phyloP scores from a whole-genome alignment of 2,329 filamentous ascomycete genomes.

The Hypoxylon sp. region DNA sequence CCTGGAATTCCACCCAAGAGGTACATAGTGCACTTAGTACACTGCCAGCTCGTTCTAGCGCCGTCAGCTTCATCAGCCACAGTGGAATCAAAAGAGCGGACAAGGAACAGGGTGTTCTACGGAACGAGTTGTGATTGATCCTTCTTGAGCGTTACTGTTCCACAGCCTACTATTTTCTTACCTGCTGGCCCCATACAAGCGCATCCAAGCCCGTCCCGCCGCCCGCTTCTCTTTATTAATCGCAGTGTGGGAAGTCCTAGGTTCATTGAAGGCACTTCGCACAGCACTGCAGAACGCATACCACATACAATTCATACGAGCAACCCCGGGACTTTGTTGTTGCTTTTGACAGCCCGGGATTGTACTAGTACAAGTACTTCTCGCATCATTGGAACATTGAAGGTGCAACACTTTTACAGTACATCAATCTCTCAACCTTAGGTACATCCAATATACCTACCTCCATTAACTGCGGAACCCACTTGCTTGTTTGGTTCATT shows the following conservation, averaged over 20 bases:
- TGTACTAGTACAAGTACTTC: constrained; percentile 21
- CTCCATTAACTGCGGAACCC: constrained; percentile 1
- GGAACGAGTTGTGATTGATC: constrained; percentile 39
- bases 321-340: constrained; percentile 24
- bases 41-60: constrained; percentile 38
- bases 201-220: constrained; percentile 24
- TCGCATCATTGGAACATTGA: not conserved
- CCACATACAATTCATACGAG: constrained; percentile 1
- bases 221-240: constrained; percentile 42
- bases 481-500: constrained; percentile 23
- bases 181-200: constrained; percentile 33
- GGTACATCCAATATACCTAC: not conserved
- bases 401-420: not conserved
- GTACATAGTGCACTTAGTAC: constrained; percentile 13
- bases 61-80: constrained; percentile 49
- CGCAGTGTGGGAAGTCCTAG: constrained; percentile 31
- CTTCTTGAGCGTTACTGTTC: constrained; percentile 39
- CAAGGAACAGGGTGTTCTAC: constrained; percentile 36
- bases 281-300: constrained; percentile 26
- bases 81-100: constrained; percentile 39
- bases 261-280: constrained; percentile 29
- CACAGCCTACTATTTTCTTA: constrained; percentile 49
- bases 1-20: constrained; percentile 27
- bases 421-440: not conserved
- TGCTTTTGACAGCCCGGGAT: constrained; percentile 21